A percentile compares a stretch with the other conserved stretches of the same genome.
phyloP scores from a whole-genome alignment of 306 rosid species.

The Quercus variabilis region DNA sequence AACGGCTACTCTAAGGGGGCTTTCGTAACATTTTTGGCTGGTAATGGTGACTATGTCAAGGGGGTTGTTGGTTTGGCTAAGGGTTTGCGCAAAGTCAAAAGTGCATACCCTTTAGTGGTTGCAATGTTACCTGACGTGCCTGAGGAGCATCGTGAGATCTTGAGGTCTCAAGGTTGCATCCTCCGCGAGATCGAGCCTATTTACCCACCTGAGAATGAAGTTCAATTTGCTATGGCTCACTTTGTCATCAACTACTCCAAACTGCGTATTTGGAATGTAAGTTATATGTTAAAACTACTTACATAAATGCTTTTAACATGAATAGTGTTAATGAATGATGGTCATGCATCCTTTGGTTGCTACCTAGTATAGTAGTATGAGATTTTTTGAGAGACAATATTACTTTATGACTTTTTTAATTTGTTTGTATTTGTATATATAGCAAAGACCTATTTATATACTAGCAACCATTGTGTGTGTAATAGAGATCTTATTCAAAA shows the following conservation, averaged over 20 bases:
- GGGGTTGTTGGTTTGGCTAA: conserved; percentile 63
- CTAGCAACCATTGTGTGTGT: too few relatives aligned
- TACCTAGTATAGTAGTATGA: too few relatives aligned
- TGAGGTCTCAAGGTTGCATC: conserved; percentile 52
- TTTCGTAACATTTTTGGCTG: conserved; percentile 60
- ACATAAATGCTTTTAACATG: neutral
- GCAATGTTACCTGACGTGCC: conserved; percentile 67
- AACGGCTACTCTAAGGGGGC: conserved; percentile 33
- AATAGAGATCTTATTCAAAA: too few relatives aligned
- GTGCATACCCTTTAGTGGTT: conserved; percentile 56
- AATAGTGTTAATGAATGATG: too few relatives aligned
- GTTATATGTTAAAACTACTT: neutral
- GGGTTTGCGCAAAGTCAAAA: conserved; percentile 51
- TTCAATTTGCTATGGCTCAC: conserved; percentile 62
- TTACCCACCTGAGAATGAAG: conserved; percentile 51
- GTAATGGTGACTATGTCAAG: conserved; percentile 56
- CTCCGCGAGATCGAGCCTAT: conserved; percentile 55
- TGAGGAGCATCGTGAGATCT: conserved; percentile 46
- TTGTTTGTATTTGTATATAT: too few relatives aligned
- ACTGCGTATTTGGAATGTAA: conserved; percentile 69
- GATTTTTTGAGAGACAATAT: too few relatives aligned
- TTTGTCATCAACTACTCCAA: conserved; percentile 74
- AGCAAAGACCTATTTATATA: too few relatives aligned
- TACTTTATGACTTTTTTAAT: too few relatives aligned
- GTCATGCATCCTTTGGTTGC: too few relatives aligned